phyloP scores from a whole-genome alignment of 2,329 filamentous ascomycete genomes.

The Beauveria sp. region DNA sequence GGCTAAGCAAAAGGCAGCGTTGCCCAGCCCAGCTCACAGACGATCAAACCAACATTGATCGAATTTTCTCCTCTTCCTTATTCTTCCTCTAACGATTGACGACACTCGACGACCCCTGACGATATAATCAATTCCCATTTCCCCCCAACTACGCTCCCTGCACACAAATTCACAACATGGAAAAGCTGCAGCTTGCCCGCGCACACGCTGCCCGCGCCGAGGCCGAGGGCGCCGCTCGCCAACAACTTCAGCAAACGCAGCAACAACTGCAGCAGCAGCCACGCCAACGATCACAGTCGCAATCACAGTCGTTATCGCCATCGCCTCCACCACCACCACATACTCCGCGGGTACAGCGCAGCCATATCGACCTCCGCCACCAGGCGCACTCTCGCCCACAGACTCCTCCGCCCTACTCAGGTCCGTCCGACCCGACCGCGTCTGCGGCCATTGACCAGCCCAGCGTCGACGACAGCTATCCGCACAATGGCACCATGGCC shows the following conservation, averaged over 20 bases:
- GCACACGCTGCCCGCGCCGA: slow-evolving; percentile 7
- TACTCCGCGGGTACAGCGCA: background rate
- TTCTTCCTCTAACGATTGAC: background rate
- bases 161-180: background rate
- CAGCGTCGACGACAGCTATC: slow-evolving; percentile 11
- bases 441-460: slow-evolving; percentile 6
- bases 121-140: background rate
- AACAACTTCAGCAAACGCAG: background rate
- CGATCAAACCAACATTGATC: background rate
- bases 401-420: slow-evolving; percentile 28
- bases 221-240: background rate
- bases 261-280: background rate
- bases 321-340: background rate
- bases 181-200: slow-evolving; percentile 9
- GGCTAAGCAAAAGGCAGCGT: background rate
- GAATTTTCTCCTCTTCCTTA: background rate
- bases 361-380: background rate
- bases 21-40: background rate
- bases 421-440: slow-evolving; percentile 19
- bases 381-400: background rate
- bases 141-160: background rate
- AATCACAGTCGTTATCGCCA: background rate
- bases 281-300: background rate
- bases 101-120: background rate
- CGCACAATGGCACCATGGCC: slow-evolving; percentile 15